Percentiles rank a stretch among this genome's conserved stretches.
Evolutionary conservation across 2,329 filamentous ascomycete species (phyloP).

Genomic region (Cadophora sp.): DNA sequence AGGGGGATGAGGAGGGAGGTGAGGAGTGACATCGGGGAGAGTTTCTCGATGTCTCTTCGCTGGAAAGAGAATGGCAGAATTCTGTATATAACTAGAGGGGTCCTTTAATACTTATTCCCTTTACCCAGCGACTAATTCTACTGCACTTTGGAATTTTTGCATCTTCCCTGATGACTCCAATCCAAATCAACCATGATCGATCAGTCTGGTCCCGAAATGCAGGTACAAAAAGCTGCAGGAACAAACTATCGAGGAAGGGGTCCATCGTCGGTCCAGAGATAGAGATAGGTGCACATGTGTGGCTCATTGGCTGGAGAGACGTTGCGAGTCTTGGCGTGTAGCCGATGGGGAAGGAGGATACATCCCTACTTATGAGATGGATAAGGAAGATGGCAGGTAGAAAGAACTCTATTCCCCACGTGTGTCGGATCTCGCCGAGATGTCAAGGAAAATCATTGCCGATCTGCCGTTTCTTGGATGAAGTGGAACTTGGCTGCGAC

Average conservation of each 20-base stretch:
- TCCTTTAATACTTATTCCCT: background rate
- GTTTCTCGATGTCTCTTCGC: too few relatives aligned
- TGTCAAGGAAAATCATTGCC: background rate
- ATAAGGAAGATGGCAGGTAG: background rate
- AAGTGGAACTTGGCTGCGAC: background rate
- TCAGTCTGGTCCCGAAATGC: background rate
- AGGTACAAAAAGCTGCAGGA: constrained; percentile 4
- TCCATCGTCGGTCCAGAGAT: too few relatives aligned
- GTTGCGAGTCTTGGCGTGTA: background rate
- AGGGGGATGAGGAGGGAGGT: background rate
- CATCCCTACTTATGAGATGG: background rate
- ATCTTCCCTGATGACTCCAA: background rate
- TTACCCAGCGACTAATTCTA: background rate
- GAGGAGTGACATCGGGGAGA: background rate
- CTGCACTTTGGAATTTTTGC: background rate
- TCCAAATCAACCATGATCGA: background rate
- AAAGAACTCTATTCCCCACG: background rate
- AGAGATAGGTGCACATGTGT: constrained; percentile 3
- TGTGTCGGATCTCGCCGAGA: constrained; percentile 5
- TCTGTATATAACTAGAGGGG: too few relatives aligned
- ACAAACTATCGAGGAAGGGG: background rate
- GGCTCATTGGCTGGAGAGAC: background rate
- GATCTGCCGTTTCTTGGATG: background rate
- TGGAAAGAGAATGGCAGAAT: too few relatives aligned
- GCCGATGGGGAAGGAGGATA: constrained; percentile 9